Conservation (phyloP, 345 rosid species). For the Turritis glabra region DNA sequence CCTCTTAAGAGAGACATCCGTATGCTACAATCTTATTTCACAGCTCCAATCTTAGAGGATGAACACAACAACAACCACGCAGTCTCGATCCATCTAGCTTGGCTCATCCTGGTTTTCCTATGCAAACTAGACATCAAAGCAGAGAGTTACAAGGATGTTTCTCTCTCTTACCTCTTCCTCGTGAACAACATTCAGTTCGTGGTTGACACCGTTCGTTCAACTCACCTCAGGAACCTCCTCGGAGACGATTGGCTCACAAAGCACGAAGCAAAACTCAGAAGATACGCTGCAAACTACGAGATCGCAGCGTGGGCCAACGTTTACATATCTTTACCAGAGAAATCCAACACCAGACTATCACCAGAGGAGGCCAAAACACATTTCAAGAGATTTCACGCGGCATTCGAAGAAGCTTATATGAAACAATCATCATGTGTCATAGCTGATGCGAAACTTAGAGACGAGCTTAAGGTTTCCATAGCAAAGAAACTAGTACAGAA, state of each 20-base stretch:
- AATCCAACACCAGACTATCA: constrained; percentile 30
- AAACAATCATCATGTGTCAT: constrained; percentile 60
- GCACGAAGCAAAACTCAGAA: constrained; percentile 57
- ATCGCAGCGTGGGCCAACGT: constrained; percentile 67
- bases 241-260: constrained; percentile 69
- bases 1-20: constrained; percentile 40
- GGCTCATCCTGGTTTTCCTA: constrained; percentile 65
- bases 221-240: constrained; percentile 51
- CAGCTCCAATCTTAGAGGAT: constrained; percentile 40
- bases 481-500: constrained; percentile 55
- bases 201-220: constrained; percentile 49
- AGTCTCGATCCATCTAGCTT: constrained; percentile 51
- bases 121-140: constrained; percentile 81
- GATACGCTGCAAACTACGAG: constrained; percentile 56
- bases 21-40: constrained; percentile 58
- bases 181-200: constrained; percentile 71
- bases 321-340: constrained; percentile 47
- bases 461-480: constrained; percentile 62
- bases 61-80: constrained; percentile 40
- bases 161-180: constrained; percentile 71
- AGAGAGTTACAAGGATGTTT: constrained; percentile 55
- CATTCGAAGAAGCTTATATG: constrained; percentile 64
- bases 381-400: constrained; percentile 55
- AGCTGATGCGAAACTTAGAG: constrained; percentile 52
- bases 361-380: constrained; percentile 44